These are phyloP conservation scores for Aegilops longissima DNA, from an alignment of 176 grass and related monocot species.

Conservation along the genomic window DNA sequence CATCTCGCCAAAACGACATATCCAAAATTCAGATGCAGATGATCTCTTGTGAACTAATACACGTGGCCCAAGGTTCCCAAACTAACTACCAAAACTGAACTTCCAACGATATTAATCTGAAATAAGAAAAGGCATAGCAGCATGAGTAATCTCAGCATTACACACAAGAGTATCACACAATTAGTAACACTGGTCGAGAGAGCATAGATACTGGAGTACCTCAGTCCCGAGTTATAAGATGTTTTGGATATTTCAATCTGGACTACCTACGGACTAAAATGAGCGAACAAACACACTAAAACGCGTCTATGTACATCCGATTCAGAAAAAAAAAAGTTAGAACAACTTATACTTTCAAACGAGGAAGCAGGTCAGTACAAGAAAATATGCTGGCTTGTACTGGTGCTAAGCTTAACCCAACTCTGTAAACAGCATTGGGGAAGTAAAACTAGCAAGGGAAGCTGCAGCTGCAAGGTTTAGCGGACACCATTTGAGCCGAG, in stretches of 20 bases:
- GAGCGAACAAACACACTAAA: no score
- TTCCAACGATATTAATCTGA: background rate
- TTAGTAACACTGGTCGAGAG: background rate
- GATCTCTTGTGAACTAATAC: background rate
- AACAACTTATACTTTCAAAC: no score
- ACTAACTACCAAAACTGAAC: background rate
- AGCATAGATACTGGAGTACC: no score
- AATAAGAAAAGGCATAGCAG: background rate
- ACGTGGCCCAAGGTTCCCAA: background rate
- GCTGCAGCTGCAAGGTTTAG: conserved; percentile 53
- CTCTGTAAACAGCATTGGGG: conserved; percentile 8
- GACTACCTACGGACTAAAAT: no score
- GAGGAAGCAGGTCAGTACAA: no score
- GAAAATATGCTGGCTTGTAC: no score
- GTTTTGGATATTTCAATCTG: no score
- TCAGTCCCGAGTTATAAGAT: no score
- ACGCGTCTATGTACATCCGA: no score
- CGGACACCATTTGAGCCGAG: conserved; percentile 60
- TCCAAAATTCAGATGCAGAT: conserved; percentile 28
- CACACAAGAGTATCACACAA: background rate
- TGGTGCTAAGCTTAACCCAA: background rate
- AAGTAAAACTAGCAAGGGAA: conserved; percentile 27
- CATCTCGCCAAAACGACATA: background rate
- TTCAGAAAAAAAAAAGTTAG: no score
- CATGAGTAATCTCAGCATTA: background rate